Evolutionary conservation across 805 yeast genomes (phyloP).

Genomic region (Suhomyces canberraensis): DNA sequence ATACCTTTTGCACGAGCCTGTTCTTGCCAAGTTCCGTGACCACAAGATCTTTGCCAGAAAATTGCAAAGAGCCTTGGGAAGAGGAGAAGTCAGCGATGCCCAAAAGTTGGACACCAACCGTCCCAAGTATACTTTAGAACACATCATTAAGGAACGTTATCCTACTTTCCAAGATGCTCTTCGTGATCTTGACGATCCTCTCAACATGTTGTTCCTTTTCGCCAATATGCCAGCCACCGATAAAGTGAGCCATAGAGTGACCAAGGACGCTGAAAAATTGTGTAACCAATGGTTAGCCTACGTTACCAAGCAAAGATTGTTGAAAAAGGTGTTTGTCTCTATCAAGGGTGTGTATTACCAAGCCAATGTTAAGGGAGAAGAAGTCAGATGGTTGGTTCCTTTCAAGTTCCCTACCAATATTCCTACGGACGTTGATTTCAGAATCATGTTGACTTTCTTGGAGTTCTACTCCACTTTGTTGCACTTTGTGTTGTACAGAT

Average conservation of each 20-base stretch:
- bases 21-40: slow-evolving; percentile 85
- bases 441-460: slow-evolving; percentile 93
- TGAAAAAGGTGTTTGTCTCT: slow-evolving; percentile 89
- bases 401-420: slow-evolving; percentile 95
- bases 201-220: slow-evolving; percentile 90
- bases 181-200: slow-evolving; percentile 91
- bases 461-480: slow-evolving; percentile 92
- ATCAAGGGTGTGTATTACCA: slow-evolving; percentile 97
- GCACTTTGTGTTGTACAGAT: slow-evolving; percentile 81
- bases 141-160: slow-evolving; percentile 89
- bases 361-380: slow-evolving; percentile 87
- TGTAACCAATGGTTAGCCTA: slow-evolving; percentile 96
- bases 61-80: slow-evolving; percentile 82
- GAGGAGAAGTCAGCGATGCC: slow-evolving; percentile 89
- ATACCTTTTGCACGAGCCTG: slow-evolving; percentile 92
- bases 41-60: slow-evolving; percentile 94
- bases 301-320: slow-evolving; percentile 76
- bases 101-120: slow-evolving; percentile 76
- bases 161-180: slow-evolving; percentile 91
- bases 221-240: slow-evolving; percentile 94
- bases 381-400: slow-evolving; percentile 93
- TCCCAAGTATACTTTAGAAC: slow-evolving; percentile 83
- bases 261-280: slow-evolving; percentile 81
- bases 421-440: slow-evolving; percentile 91
- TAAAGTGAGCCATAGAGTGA: slow-evolving; percentile 71